Evolutionary conservation across 1,284 basidiomycete genomes (phyloP), one percentile per base, ranked within the genome.

Genomic region (Pseudozyma tsukubaensis): DNA sequence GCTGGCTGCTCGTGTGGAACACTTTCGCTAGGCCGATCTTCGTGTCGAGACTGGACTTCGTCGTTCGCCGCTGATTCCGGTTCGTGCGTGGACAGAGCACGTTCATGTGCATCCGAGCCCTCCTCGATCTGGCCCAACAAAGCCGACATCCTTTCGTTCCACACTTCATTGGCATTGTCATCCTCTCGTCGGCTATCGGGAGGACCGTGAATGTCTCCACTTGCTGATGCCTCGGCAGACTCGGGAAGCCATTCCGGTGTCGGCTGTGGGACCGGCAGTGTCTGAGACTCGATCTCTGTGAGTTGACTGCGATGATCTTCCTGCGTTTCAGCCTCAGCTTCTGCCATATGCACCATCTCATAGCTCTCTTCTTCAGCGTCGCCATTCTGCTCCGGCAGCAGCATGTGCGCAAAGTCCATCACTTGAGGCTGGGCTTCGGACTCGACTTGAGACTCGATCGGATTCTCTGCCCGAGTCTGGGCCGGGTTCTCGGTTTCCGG

Each of bases 71-170:
- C 24, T 14, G 24, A 24, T 32, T 29, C 37, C 9, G 34, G 16
- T 50, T 9, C 48, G 14, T 32, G 35, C 19, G 40, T 4, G 29
- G n/a, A 10, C 3, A 16, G 16, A 11, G 52, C 42, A 19, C 36
- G 10, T 45, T 14, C 50, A 2, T 1, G 21, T 32, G 39, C 37
- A 10, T 32, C 42, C 1, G 42, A 13, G 24, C 7, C 10, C 32
- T 45, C 49, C 43, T 37, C 53, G 14, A 55, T 55, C 18, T 47
- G 21, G 16, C 19, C 34, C 57, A 51, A 18, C 3, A 51, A 43
- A 5, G 48, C 57, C 4, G 49, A 50, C 8, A 51, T 43, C 19
- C 21, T 50, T 9, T 45, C 34, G 32, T 42, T 59, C 40, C 19
- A 44, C 2, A 32, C 57, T 14, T 59, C 49, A 3, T 5, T 48